Evolutionary conservation across 208 protist species (phyloP), one percentile per base, ranked within the genome.

Genomic region (Naegleria lovaniensis): DNA sequence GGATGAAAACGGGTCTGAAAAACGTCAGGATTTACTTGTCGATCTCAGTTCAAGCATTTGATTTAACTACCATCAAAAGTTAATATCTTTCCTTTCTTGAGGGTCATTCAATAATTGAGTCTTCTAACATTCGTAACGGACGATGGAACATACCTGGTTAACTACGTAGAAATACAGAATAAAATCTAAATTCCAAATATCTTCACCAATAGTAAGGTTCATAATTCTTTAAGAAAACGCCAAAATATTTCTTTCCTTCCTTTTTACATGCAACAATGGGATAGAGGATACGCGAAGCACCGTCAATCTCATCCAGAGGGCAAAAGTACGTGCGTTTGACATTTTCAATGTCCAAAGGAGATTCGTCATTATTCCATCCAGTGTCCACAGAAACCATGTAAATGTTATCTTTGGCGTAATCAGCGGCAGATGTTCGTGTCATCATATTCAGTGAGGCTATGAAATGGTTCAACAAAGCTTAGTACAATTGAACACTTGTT

Each of bases 391-490:
- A 85, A 52, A 92, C 97, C 95, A 97, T 96, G 90, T 93, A 96
- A 92, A 97, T 97, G 25, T 87, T 40, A 11, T 86, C 84, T 79
- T 83, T 52, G 11, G 93, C 93, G 43, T 94, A 94, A 48, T 92
- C 93, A 5, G 88, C 90, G 0, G 92, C 93, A 48, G 91, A 90
- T 11, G 94, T 95, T 79, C 94, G 92, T 4, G 96, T 97, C 95
- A 97, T 95, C 96, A 97, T 97, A 92, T 97, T 97, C 79, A 97
- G 93, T 48, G 96, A 92, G 9, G 96, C 96, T 92, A 97, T 97
- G 84, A 9, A 48, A 48, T 48, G 1, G 43, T 48, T 48, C 43
- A 48, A 48, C 43, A 48, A 9, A 48, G n/a, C n/a, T 48, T 48
- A 48, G 43, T 48, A 48, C 43, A 48, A n/a, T n/a, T n/a, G n/a